Conservation (phyloP, 768 basidiomycete species). For the Termitomyces sp. region DNA sequence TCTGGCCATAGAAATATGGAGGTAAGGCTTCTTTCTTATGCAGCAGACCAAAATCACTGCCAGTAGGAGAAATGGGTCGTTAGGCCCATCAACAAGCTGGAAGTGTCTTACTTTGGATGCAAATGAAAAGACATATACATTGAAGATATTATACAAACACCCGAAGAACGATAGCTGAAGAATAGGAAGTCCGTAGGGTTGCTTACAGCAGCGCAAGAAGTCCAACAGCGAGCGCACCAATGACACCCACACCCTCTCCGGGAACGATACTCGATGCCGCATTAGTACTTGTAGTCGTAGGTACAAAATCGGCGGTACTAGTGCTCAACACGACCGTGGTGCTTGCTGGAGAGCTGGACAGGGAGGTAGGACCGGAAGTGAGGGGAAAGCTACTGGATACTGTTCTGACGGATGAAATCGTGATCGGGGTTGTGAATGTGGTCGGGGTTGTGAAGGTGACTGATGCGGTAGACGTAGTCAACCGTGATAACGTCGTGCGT, state of each 20-base stretch:
- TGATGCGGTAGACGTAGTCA: background rate
- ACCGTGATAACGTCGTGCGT: background rate
- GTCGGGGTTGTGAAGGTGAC: too few species aligned
- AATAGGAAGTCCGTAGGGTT: background rate
- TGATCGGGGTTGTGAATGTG: too few species aligned
- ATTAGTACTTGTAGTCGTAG: background rate
- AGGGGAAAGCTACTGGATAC: too few species aligned
- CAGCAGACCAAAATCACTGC: too few species aligned
- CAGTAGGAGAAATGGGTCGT: too few species aligned
- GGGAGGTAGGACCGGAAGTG: background rate
- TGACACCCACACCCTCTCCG: background rate
- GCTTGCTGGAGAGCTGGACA: background rate
- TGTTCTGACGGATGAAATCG: too few species aligned
- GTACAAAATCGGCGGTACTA: background rate
- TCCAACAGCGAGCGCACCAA: background rate
- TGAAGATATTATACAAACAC: background rate
- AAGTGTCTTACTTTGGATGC: too few species aligned
- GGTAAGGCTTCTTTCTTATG: too few species aligned
- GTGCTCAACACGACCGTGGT: background rate
- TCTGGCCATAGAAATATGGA: too few species aligned
- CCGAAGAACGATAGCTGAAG: background rate
- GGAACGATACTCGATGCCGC: background rate
- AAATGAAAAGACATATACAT: background rate
- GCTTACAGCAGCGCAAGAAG: background rate
- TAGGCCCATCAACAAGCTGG: too few species aligned